Evolutionary conservation across 1,284 basidiomycete genomes (phyloP), one percentile per base, ranked within the genome.

Genomic region (Somion occarium): DNA sequence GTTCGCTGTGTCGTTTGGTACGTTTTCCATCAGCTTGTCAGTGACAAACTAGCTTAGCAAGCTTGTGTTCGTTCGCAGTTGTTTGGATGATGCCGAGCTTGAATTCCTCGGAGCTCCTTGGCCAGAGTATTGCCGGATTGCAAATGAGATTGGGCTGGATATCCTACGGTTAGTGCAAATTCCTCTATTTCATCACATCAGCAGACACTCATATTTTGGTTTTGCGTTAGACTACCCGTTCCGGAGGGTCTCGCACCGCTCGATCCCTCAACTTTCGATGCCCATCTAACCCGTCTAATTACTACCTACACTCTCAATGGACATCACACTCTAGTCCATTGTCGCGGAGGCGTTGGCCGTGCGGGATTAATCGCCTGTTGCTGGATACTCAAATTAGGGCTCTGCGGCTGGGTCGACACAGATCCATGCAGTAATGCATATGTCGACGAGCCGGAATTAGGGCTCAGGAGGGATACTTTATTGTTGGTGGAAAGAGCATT

Each of bases 281-380:
- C 67, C 0, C 78, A 90, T 53, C 73, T 99, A n/a, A 75, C 77
- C 5, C 70, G 75, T 38, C 71, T 98, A 50, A 86, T 94, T 42
- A 66, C 79, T 15, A 69, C 70, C 4, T 97, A 95, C 63, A 91
- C 93, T 0, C 71, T 95, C 5, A 73, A 73, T 5, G 93, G 94
- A 1, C 66, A 79, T 1, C 78, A 84, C 27, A 80, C 96, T 2
- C 79, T 98, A 4, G 90, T 90, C 4, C 96, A 98, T 61, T 99
- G 96, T 66, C 82, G 96, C 23, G 96, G 95, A 30, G 96, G 96
- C 4, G 90, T 99, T 3, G 96, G 96, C 1, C 81, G 96, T 23
- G 96, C 96, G 0, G 95, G 95, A 1, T 77, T 98, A 38, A 79
- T 98, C 30, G 95, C 95, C 1, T 93, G 90, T 60, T 89, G 88